Evolutionary conservation across 163 green algal species (phyloP), one percentile per base, ranked within the genome.

Genomic region (Coccomyxa subellipsoidea): DNA sequence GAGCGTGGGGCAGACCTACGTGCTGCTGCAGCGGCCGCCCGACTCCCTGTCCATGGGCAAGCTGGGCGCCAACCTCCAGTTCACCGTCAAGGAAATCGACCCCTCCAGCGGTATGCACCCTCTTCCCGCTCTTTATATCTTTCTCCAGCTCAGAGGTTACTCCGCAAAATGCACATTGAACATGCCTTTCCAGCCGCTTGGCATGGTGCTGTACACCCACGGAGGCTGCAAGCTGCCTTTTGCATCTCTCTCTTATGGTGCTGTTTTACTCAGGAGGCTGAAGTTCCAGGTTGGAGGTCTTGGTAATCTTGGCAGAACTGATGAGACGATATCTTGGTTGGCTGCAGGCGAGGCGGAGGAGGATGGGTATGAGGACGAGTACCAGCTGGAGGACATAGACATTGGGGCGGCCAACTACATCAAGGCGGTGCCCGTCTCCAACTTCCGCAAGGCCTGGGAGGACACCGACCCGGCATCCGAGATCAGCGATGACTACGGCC

Each of bases 41-140:
- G 91, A 90, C 69, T 80, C 72, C 39, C 37, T 93, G n/a, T 81
- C 90, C 0, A 29, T 93, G n/a, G 96, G 91, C 83, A 96, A 95
- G 83, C 85, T 99, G 21, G 85, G 85, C 40, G 92, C 90, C 83
- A 93, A 91, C 69, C 90, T 99, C 32, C 95, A 93, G 82, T 99
- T 99, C 89, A 95, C 80, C 7, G 89, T 98, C 54, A 99, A 99
- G 88, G 97, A 99, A 91, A 96, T 99, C 34, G 97, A 99, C 85
- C 96, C 96, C 0, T 85, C 87, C 25, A 97, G 92, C 59, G 96
- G 96, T 85, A 86, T 88, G 78, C 76, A 8, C 29, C 38, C 4
- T 81, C 59, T 38, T 66, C 32, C 21, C 47, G 23, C 23, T 2
- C 47, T 59, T 59, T 6, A 8, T 12, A 59, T 7, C 5, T 8